Evolutionary conservation across 805 yeast species (phyloP).

Genomic region (Tetrapisispora nanseiensis): DNA sequence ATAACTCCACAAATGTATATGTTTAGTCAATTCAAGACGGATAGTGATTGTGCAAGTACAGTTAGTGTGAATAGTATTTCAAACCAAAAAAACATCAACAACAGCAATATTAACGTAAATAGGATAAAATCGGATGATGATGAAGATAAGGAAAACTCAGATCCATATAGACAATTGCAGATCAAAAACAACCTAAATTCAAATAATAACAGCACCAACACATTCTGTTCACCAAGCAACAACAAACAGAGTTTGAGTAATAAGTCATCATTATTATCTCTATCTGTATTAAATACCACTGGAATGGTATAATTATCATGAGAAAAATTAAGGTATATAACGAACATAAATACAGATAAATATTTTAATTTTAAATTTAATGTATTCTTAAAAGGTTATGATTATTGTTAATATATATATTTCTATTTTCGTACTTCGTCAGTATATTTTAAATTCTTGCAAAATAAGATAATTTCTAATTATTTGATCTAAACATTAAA

Average conservation of each 20-base stretch:
- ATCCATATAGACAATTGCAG: background rate
- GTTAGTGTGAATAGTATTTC: conserved; percentile 23
- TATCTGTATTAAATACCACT: conserved; percentile 4
- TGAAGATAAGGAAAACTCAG: conserved; percentile 3
- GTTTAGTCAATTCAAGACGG: conserved; percentile 20
- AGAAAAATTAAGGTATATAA: background rate
- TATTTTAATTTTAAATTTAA: background rate
- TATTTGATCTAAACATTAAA: too few species aligned
- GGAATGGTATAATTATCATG: conserved; percentile 3
- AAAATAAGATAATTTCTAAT: too few species aligned
- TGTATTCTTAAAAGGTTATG: too few species aligned
- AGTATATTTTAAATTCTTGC: too few species aligned
- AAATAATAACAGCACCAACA: background rate
- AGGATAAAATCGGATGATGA: conserved; percentile 1
- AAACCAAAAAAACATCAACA: conserved; percentile 5
- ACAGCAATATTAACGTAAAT: background rate
- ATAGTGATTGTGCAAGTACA: conserved; percentile 22
- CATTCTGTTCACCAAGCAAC: conserved; percentile 3
- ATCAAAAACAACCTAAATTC: background rate
- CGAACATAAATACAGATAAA: background rate
- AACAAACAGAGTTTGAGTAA: conserved; percentile 1
- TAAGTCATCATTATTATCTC: conserved; percentile 20
- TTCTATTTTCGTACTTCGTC: too few species aligned
- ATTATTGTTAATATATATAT: too few species aligned
- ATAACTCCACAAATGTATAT: conserved; percentile 27